Percentiles rank a stretch among this genome's conserved stretches.
Conservation (phyloP, 371 early-diverging fungal species). For the Apophysomyces elegans region DNA sequence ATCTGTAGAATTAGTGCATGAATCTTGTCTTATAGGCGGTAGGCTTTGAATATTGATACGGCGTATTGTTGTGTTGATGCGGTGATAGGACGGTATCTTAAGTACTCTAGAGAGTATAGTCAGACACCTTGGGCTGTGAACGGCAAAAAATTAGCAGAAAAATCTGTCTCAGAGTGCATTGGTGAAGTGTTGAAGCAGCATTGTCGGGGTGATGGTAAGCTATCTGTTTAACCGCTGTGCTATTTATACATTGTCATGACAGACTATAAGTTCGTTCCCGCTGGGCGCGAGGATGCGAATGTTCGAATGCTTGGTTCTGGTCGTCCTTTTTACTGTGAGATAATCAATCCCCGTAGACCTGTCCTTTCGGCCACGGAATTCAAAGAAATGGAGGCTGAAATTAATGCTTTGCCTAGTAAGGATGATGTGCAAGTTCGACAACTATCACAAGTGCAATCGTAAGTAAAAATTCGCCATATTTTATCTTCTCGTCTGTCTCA, state of each 20-base stretch:
- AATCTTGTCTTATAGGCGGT: constrained; percentile 60
- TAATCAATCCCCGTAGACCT: constrained; percentile 76
- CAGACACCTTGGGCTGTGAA: constrained; percentile 89
- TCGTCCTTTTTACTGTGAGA: constrained; percentile 91
- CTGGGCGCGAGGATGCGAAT: constrained; percentile 98
- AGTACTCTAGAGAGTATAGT: constrained; percentile 81
- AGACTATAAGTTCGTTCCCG: constrained; percentile 82
- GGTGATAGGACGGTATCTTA: constrained; percentile 80
- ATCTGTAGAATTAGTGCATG: constrained; percentile 47
- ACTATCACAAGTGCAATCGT: constrained; percentile 48
- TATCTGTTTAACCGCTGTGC: neutral
- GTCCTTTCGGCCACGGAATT: constrained; percentile 46
- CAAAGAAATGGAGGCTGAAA: constrained; percentile 53
- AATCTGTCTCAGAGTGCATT: constrained; percentile 84
- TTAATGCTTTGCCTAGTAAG: constrained; percentile 55
- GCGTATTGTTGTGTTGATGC: constrained; percentile 7
- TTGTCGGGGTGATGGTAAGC: constrained; percentile 54
- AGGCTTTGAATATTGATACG: constrained; percentile 1
- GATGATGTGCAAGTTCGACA: constrained; percentile 59
- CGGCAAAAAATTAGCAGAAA: constrained; percentile 71
- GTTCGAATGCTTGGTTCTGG: constrained; percentile 96
- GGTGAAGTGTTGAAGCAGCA: constrained; percentile 61
- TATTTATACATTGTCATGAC: neutral
- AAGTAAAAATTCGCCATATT: constrained; percentile 10
- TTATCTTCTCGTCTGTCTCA: neutral